These are phyloP conservation scores for Geoglossum cookeanum DNA, from an alignment of 2,329 filamentous ascomycete genomes.

Conservation along the genomic window DNA sequence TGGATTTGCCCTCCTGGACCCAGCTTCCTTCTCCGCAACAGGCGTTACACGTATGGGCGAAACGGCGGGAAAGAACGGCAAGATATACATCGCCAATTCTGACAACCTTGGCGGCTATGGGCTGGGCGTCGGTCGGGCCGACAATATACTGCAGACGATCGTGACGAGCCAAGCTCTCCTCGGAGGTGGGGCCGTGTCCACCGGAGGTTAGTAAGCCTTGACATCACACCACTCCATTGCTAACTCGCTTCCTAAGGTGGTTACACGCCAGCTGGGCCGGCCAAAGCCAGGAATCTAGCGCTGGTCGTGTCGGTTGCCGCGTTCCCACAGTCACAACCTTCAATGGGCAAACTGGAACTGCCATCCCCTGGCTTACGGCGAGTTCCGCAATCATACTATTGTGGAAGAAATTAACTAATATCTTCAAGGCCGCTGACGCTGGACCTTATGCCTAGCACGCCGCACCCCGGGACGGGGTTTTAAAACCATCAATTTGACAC, in stretches of 20 bases:
- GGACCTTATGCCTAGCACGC: slow-evolving; percentile 14
- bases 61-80: slow-evolving; percentile 32
- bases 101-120: slow-evolving; percentile 25
- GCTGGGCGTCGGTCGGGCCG: slow-evolving; percentile 19
- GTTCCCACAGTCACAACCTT: slow-evolving; percentile 15
- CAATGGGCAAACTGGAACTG: slow-evolving; percentile 12
- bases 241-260: slow-evolving; percentile 15
- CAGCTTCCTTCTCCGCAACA: slow-evolving; percentile 25
- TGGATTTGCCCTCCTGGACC: slow-evolving; percentile 25
- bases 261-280: slow-evolving; percentile 19
- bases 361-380: slow-evolving; percentile 13
- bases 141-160: slow-evolving; percentile 21
- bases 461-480: slow-evolving; percentile 11
- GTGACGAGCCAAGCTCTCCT: slow-evolving; percentile 18
- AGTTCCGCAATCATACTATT: background rate
- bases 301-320: slow-evolving; percentile 18
- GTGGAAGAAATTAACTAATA: background rate
- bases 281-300: slow-evolving; percentile 14
- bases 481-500: slow-evolving; percentile 14
- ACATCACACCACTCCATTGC: background rate
- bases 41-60: slow-evolving; percentile 29
- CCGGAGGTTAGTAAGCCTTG: slow-evolving; percentile 12
- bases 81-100: slow-evolving; percentile 22
- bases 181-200: slow-evolving; percentile 23
- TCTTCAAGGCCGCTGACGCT: slow-evolving; percentile 13